A percentile compares a stretch with the other conserved stretches of the same genome.
Evolutionary conservation across 2,329 filamentous ascomycete genomes (phyloP).

Genomic region (Graphiopsis chlorocephala): DNA sequence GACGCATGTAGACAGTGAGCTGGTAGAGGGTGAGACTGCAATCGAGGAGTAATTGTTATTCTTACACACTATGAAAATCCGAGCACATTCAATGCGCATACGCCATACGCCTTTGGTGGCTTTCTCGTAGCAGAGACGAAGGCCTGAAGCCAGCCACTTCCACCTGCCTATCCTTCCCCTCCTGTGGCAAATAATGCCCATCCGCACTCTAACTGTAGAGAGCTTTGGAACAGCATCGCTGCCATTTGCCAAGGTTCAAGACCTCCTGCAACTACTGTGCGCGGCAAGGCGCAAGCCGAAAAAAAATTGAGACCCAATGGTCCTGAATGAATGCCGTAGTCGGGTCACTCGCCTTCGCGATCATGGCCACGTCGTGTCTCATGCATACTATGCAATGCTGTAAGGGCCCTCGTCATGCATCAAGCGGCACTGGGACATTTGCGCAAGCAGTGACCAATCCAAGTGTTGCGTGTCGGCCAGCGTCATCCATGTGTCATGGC

Average conservation of each 20-base stretch:
- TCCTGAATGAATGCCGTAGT: not conserved
- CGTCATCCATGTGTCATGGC: not conserved
- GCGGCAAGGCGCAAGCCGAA: conserved; percentile 11
- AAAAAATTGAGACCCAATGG: not conserved
- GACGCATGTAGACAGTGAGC: not conserved
- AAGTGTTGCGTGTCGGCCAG: not conserved
- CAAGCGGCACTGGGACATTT: not conserved
- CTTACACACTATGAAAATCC: not conserved
- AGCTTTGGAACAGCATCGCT: not conserved
- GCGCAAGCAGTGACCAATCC: not conserved
- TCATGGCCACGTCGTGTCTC: not conserved
- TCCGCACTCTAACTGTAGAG: not conserved
- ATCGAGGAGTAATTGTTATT: not conserved
- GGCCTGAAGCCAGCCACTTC: not conserved
- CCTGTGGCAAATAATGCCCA: not conserved
- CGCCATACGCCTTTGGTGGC: not conserved
- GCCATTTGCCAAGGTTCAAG: not conserved
- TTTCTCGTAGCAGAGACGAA: not conserved
- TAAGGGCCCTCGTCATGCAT: not conserved
- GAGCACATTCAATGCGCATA: not conserved
- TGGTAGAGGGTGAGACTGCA: not conserved
- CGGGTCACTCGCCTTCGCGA: not conserved
- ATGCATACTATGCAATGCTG: not conserved
- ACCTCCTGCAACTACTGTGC: conserved; percentile 2
- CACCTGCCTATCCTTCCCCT: not conserved